These are phyloP conservation scores for Penicillium daleae DNA, from an alignment of 495 filamentous ascomycete species.

Conservation along the genomic window DNA sequence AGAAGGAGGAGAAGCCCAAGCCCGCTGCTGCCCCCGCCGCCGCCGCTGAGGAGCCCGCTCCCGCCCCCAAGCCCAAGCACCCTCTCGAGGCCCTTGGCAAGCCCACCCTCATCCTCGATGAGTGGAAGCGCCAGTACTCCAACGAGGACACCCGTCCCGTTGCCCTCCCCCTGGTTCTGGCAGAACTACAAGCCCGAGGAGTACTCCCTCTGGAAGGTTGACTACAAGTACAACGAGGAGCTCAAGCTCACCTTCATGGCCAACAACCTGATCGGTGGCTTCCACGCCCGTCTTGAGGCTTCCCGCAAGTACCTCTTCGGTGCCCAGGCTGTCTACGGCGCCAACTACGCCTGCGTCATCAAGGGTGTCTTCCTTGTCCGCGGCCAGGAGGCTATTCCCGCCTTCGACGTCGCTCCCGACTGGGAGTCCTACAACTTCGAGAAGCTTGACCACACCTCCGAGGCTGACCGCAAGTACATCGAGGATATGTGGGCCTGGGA, in stretches of 20 bases:
- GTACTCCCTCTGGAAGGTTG: slow-evolving; percentile 89
- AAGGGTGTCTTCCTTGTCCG: slow-evolving; percentile 92
- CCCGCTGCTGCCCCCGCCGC: slow-evolving; percentile 61
- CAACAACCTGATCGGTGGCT: slow-evolving; percentile 93
- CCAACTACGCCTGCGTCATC: slow-evolving; percentile 83
- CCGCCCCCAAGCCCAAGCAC: slow-evolving; percentile 91
- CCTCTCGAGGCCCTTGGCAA: slow-evolving; percentile 84
- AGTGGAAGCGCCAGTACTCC: slow-evolving; percentile 99
- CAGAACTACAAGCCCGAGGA: slow-evolving; percentile 88
- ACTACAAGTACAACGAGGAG: slow-evolving; percentile 99
- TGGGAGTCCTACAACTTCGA: slow-evolving; percentile 94
- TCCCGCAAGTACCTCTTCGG: slow-evolving; percentile 99
- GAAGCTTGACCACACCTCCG: slow-evolving; percentile 87
- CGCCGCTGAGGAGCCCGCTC: slow-evolving; percentile 66
- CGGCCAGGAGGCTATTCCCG: slow-evolving; percentile 82
- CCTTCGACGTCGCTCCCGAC: slow-evolving; percentile 96
- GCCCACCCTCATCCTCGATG: slow-evolving; percentile 82
- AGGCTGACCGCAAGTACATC: slow-evolving; percentile 81
- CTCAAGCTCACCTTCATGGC: slow-evolving; percentile 97
- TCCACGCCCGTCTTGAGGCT: slow-evolving; percentile 95
- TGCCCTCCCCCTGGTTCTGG: slow-evolving; percentile 98
- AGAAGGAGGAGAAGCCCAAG: slow-evolving; percentile 80
- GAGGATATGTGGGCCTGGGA: slow-evolving; percentile 91
- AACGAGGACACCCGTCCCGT: slow-evolving; percentile 85
- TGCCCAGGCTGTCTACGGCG: slow-evolving; percentile 83